Evolutionary conservation across 176 grass and related monocot genomes (phyloP).

Genomic region (Musa schizocarpa): DNA sequence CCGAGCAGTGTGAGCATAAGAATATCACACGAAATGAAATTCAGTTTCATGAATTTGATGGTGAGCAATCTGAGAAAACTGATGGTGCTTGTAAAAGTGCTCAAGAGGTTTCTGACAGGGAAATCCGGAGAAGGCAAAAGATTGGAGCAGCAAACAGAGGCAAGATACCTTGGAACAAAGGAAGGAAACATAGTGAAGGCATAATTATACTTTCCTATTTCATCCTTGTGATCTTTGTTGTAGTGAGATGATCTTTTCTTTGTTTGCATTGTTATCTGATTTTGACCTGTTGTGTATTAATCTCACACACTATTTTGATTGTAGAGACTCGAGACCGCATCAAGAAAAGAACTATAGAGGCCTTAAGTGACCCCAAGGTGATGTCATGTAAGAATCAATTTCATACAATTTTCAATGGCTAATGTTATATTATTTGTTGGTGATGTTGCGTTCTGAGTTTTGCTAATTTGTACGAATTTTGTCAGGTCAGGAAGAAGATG

Average conservation of each 20-base stretch:
- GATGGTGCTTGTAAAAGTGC: neutral
- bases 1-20: neutral
- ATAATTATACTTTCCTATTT: constrained; percentile 4
- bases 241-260: neutral
- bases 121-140: constrained; percentile 68
- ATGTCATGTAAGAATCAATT: constrained; percentile 79
- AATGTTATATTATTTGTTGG: constrained; percentile 18
- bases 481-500: constrained; percentile 80
- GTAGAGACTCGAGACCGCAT: constrained; percentile 67
- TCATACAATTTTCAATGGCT: constrained; percentile 4
- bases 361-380: constrained; percentile 90
- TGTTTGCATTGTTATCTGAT: constrained; percentile 17
- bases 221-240: constrained; percentile 1
- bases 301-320: neutral
- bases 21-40: neutral
- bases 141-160: constrained; percentile 79
- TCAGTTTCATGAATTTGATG: neutral
- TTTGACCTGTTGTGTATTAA: neutral
- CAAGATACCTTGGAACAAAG: constrained; percentile 65
- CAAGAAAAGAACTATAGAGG: constrained; percentile 48
- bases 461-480: constrained; percentile 8
- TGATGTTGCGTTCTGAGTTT: constrained; percentile 4
- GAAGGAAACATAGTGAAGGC: constrained; percentile 53
- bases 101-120: constrained; percentile 31
- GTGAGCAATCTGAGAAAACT: neutral